Base-by-base conservation (phyloP, 129 eudicot genomes). In the Escallonia herrerae region DNA sequence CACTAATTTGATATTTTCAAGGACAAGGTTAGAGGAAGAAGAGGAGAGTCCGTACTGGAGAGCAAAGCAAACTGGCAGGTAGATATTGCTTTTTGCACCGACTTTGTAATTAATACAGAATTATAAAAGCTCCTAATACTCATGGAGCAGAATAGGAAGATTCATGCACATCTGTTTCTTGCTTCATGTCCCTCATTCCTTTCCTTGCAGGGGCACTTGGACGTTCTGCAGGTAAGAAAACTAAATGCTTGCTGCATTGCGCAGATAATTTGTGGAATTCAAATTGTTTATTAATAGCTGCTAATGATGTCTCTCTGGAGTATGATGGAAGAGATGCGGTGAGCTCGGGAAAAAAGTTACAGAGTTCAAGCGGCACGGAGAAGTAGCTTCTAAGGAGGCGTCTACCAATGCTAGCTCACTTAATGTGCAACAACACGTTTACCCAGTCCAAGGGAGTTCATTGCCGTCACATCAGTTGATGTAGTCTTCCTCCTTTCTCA, bases 1-100 rank as follows among this genome's bases (percentile, higher is more conserved):
- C 37, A 59, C 46, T 8, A 52, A 43, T 22, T 50, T 50, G 7
- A 52, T 44, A 59, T 42, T 63, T 57, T 46, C 43, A 58, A 67
- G 45, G 45, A 13, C 22, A 58, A 76, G 67, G 50, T 15, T 43
- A n/a, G 47, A 71, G 9, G 53, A 59, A 44, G 11, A 72, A 61
- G 49, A 52, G 62, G 56, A 80, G 70, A 68, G 55, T 42, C 22
- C 44, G 8, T 39, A 13, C 22, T 42, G 56, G 50, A 33, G n/a
- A 71, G 40, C 9, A 64, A 54, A 74, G 57, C 40, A 72, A 71
- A 57, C 43, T 3, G 60, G 42, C 66, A 61, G 82, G 84, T 78
- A 53, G 33, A 22, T 22, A 60, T 63, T 5, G 38, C 8, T 40
- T 43, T n/a, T 14, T 43, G 44, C 56, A 14, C 2, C 52, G 11